phyloP scores from a whole-genome alignment of 2,329 filamentous ascomycete genomes.

The Cytospora paraplurivora region DNA sequence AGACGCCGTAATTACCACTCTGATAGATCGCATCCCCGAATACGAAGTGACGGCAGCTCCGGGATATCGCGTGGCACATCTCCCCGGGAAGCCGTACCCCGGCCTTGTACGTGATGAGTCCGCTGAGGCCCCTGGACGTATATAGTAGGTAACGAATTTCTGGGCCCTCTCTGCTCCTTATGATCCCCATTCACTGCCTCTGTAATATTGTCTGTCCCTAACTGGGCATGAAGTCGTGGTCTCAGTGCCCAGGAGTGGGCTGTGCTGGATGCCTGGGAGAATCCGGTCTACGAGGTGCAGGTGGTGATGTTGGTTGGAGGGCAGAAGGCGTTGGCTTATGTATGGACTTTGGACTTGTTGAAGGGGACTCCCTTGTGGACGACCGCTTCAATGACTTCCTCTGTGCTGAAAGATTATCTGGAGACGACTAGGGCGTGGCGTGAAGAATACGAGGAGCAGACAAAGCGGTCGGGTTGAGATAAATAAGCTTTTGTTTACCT shows the following conservation, averaged over 20 bases:
- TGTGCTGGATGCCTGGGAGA: conserved; percentile 27
- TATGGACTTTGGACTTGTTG: conserved; percentile 6
- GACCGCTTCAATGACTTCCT: background rate
- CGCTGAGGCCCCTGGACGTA: conserved; percentile 16
- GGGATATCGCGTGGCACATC: conserved; percentile 24
- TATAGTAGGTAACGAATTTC: conserved; percentile 16
- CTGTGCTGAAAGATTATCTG: background rate
- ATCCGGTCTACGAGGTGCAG: conserved; percentile 24
- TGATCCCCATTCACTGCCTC: background rate
- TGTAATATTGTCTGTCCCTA: background rate
- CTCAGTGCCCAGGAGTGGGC: conserved; percentile 23
- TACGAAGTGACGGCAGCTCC: conserved; percentile 11
- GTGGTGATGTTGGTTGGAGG: conserved; percentile 13
- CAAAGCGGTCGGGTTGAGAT: background rate
- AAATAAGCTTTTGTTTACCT: background rate
- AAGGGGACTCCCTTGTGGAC: background rate
- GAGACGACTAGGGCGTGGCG: conserved; percentile 6
- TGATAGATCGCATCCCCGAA: conserved; percentile 27
- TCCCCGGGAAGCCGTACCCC: conserved; percentile 28
- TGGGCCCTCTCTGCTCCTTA: background rate
- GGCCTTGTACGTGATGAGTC: conserved; percentile 25
- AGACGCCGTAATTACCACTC: conserved; percentile 23
- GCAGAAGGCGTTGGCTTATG: conserved; percentile 8
- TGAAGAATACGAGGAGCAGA: background rate
- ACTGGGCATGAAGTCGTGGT: background rate